These are phyloP conservation scores for Gonapodya prolifera DNA, from an alignment of 192 early-diverging fungal genomes.

Conservation along the genomic window DNA sequence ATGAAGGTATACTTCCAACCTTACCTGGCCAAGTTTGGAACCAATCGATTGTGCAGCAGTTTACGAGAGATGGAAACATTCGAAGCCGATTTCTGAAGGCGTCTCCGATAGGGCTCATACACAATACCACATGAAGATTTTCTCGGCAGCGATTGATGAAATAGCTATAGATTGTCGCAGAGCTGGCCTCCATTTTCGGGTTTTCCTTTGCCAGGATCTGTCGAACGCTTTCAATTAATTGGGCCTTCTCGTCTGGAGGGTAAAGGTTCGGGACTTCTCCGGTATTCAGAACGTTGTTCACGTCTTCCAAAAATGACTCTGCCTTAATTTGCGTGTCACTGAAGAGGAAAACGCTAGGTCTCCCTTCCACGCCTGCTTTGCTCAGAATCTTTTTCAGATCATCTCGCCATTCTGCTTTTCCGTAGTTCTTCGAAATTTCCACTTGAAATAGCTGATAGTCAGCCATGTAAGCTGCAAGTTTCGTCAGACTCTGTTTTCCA, in stretches of 20 bases:
- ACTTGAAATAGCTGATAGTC: constrained; percentile 47
- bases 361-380: constrained; percentile 33
- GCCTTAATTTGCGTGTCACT: constrained; percentile 50
- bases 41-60: constrained; percentile 54
- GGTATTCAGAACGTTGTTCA: constrained; percentile 45
- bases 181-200: constrained; percentile 9
- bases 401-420: constrained; percentile 37
- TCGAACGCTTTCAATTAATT: constrained; percentile 41
- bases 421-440: constrained; percentile 44
- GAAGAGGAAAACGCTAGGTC: constrained; percentile 41
- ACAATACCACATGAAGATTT: constrained; percentile 38
- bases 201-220: constrained; percentile 22
- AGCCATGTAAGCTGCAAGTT: constrained; percentile 42
- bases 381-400: constrained; percentile 44
- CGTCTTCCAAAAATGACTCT: constrained; percentile 47
- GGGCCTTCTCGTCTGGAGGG: constrained; percentile 41
- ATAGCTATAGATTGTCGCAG: constrained; percentile 26
- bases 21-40: constrained; percentile 39
- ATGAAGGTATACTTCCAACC: neutral
- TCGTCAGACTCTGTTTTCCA: constrained; percentile 39
- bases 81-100: constrained; percentile 39
- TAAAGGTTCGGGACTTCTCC: constrained; percentile 49
- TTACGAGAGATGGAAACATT: constrained; percentile 43
- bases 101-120: constrained; percentile 47
- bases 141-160: constrained; percentile 44